Conservation (phyloP, 768 basidiomycete genomes). For the Hericium erinaceus region DNA sequence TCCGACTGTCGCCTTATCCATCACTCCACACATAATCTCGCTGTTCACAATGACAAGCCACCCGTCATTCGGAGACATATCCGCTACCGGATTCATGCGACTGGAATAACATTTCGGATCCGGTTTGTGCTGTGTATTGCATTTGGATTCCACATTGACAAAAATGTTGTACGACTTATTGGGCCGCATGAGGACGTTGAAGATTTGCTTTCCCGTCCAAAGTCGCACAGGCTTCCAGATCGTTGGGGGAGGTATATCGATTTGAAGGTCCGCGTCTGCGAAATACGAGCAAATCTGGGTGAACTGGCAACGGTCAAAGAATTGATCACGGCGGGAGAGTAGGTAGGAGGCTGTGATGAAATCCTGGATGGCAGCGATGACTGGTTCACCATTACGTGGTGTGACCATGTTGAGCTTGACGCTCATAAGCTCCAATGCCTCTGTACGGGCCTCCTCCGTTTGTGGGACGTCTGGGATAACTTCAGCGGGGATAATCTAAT, state of each 20-base stretch:
- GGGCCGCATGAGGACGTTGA: conserved; percentile 93
- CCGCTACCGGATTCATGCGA: conserved; percentile 56
- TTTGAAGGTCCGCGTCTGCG: conserved; percentile 81
- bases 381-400: conserved; percentile 95
- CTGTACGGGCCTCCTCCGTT: conserved; percentile 95
- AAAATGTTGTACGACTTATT: conserved; percentile 73
- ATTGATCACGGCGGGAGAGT: conserved; percentile 84
- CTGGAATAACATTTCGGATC: conserved; percentile 49
- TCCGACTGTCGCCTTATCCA: conserved; percentile 97
- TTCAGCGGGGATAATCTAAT: conserved; percentile 3
- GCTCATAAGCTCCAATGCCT: conserved; percentile 95
- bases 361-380: conserved; percentile 98
- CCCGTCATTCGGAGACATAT: conserved; percentile 94
- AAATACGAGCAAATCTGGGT: conserved; percentile 95
- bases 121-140: conserved; percentile 81
- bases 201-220: conserved; percentile 99
- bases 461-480: conserved; percentile 79
- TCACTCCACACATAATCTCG: conserved; percentile 98
- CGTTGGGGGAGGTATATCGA: conserved; percentile 91
- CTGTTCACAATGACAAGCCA: conserved; percentile 96
- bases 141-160: conserved; percentile 95
- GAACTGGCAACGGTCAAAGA: conserved; percentile 91
- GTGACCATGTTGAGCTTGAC: conserved; percentile 97
- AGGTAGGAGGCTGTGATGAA: conserved; percentile 99
- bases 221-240: conserved; percentile 88